Evolutionary conservation across 768 basidiomycete genomes (phyloP).

Genomic region (Grammothele lineata): DNA sequence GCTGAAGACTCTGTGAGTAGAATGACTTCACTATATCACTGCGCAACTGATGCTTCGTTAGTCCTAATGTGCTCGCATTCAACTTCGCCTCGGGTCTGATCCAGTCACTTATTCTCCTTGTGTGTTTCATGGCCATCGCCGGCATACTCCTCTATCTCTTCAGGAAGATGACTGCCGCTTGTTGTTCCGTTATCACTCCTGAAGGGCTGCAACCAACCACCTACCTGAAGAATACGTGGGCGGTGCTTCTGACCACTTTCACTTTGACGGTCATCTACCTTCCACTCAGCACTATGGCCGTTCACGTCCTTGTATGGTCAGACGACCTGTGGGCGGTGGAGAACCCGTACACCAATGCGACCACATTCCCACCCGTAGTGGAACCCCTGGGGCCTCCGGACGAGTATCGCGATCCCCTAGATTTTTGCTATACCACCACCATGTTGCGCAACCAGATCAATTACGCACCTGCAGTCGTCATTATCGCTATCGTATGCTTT

Average conservation of each 20-base stretch:
- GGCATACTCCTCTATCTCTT: slow-evolving; percentile 56
- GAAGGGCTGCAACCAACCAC: slow-evolving; percentile 53
- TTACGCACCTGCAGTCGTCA: slow-evolving; percentile 58
- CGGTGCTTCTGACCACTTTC: slow-evolving; percentile 59
- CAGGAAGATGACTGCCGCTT: slow-evolving; percentile 42
- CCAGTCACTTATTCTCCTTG: slow-evolving; percentile 56
- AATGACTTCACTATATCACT: background rate
- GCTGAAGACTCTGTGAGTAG: slow-evolving; percentile 61
- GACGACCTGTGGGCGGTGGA: slow-evolving; percentile 70
- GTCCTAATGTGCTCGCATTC: slow-evolving; percentile 70
- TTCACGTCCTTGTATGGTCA: slow-evolving; percentile 76
- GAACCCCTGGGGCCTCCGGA: slow-evolving; percentile 51
- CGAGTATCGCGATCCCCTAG: slow-evolving; percentile 56
- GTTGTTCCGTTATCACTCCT: slow-evolving; percentile 42
- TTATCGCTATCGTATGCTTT: slow-evolving; percentile 51
- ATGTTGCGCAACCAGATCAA: slow-evolving; percentile 69
- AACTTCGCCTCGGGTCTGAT: slow-evolving; percentile 63
- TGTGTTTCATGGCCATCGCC: slow-evolving; percentile 53
- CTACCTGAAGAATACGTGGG: slow-evolving; percentile 42
- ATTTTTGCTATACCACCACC: slow-evolving; percentile 79
- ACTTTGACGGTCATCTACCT: slow-evolving; percentile 66
- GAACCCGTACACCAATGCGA: slow-evolving; percentile 63
- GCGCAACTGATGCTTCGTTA: slow-evolving; percentile 22
- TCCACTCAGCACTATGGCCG: slow-evolving; percentile 71
- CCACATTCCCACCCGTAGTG: slow-evolving; percentile 43